These are phyloP conservation scores for Stromatinia cepivora DNA, from an alignment of 2,329 filamentous ascomycete genomes.

Conservation along the genomic window DNA sequence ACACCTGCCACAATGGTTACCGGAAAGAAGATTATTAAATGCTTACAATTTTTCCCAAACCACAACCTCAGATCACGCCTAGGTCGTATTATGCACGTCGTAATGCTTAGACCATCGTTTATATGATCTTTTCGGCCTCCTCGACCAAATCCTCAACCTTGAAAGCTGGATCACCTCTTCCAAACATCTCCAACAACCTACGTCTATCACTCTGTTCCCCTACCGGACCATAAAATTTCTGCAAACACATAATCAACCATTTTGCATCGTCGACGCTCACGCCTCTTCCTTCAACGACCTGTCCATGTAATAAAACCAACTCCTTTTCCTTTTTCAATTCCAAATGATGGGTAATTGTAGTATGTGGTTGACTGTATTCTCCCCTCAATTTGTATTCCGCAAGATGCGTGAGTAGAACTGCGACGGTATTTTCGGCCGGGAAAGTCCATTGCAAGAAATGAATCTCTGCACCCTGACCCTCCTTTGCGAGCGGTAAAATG, in stretches of 20 bases:
- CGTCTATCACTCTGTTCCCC: constrained; percentile 59
- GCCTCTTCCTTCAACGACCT: constrained; percentile 73
- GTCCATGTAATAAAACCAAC: constrained; percentile 82
- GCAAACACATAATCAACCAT: constrained; percentile 88
- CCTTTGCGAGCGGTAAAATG: constrained; percentile 80
- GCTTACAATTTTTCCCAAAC: neutral
- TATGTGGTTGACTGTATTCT: constrained; percentile 88
- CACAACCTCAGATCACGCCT: constrained; percentile 1
- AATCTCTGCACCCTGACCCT: constrained; percentile 74
- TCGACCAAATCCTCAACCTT: constrained; percentile 82
- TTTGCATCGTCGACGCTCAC: constrained; percentile 79
- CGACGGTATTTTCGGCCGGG: constrained; percentile 67
- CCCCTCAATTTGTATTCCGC: constrained; percentile 90
- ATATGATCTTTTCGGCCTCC: constrained; percentile 79
- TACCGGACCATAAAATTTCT: constrained; percentile 81
- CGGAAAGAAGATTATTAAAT: neutral
- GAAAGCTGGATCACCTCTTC: constrained; percentile 73
- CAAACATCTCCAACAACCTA: constrained; percentile 79
- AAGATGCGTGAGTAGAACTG: constrained; percentile 89
- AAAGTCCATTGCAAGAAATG: constrained; percentile 98
- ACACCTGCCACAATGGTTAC: neutral
- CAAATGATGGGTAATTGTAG: constrained; percentile 86
- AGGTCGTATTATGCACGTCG: constrained; percentile 4
- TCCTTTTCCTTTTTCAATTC: constrained; percentile 75
- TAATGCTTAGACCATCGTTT: constrained; percentile 24